Conservation (phyloP, 805 yeast genomes). For the Saccharomycopsis capsularis region DNA sequence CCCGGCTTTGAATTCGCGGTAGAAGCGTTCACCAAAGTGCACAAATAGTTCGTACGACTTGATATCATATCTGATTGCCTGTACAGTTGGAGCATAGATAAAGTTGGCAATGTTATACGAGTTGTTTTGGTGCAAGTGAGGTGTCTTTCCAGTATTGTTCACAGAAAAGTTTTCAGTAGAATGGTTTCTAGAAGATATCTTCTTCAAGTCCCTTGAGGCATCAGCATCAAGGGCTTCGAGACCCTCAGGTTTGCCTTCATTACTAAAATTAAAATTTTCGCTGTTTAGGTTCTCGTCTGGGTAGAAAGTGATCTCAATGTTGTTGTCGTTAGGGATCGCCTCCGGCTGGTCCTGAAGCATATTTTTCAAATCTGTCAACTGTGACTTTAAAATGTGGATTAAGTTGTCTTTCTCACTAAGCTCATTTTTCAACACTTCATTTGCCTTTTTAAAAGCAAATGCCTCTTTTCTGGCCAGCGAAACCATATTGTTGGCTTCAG, state of each 20-base stretch:
- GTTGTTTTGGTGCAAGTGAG: background rate
- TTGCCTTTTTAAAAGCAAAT: conserved; percentile 50
- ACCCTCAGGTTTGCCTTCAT: background rate
- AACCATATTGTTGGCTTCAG: conserved; percentile 82
- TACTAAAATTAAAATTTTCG: background rate
- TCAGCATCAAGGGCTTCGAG: background rate
- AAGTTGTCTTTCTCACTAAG: conserved; percentile 66
- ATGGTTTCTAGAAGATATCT: background rate
- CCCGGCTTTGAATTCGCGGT: conserved; percentile 12
- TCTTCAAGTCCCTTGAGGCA: background rate
- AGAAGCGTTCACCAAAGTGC: conserved; percentile 16
- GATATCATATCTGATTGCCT: conserved; percentile 20
- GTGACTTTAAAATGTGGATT: conserved; percentile 57
- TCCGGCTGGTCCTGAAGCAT: conserved; percentile 42
- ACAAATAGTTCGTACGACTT: conserved; percentile 12
- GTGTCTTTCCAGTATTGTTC: background rate
- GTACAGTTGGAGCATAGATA: conserved; percentile 22
- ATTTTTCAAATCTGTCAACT: conserved; percentile 58
- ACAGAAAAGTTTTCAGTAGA: background rate
- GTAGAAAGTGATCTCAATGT: conserved; percentile 8
- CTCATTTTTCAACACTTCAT: conserved; percentile 43
- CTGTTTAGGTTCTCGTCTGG: conserved; percentile 5
- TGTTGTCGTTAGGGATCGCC: background rate
- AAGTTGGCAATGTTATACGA: conserved; percentile 8
- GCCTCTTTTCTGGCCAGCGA: conserved; percentile 67